Percentiles rank a stretch among this genome's conserved stretches.
phyloP scores from a whole-genome alignment of 345 rosid species.

The Arabis hirsuta region DNA sequence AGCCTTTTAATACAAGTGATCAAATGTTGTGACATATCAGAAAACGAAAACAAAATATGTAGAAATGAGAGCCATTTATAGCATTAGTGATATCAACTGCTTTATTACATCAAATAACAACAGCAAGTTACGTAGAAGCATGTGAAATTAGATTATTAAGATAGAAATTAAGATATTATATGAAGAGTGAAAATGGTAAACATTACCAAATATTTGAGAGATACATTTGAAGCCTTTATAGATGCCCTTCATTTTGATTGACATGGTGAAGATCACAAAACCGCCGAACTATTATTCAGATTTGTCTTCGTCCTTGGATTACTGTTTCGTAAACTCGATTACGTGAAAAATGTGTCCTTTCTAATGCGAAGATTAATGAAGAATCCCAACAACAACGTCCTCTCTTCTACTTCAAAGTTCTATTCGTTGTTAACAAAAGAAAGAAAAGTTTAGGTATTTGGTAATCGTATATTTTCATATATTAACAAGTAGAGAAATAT shows the following conservation, averaged over 20 bases:
- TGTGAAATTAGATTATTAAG: neutral
- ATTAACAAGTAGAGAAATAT: neutral
- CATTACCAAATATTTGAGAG: constrained; percentile 80
- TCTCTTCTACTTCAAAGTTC: constrained; percentile 15
- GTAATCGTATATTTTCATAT: neutral
- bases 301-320: constrained; percentile 1
- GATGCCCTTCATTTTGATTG: constrained; percentile 81
- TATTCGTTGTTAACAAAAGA: neutral
- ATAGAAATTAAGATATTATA: neutral
- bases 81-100: no score
- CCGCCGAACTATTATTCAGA: neutral
- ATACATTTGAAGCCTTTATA: constrained; percentile 87
- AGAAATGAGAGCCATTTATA: no score
- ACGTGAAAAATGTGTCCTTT: neutral
- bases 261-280: constrained; percentile 53
- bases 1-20: neutral
- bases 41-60: neutral
- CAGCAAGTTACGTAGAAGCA: neutral
- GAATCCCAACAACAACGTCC: constrained; percentile 18
- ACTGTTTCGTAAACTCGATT: constrained; percentile 14
- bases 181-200: constrained; percentile 6
- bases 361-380: constrained; percentile 26
- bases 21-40: neutral
- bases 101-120: no score
- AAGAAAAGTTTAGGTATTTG: neutral